phyloP scores from a whole-genome alignment of 768 basidiomycete genomes.

The Mycena amicta region DNA sequence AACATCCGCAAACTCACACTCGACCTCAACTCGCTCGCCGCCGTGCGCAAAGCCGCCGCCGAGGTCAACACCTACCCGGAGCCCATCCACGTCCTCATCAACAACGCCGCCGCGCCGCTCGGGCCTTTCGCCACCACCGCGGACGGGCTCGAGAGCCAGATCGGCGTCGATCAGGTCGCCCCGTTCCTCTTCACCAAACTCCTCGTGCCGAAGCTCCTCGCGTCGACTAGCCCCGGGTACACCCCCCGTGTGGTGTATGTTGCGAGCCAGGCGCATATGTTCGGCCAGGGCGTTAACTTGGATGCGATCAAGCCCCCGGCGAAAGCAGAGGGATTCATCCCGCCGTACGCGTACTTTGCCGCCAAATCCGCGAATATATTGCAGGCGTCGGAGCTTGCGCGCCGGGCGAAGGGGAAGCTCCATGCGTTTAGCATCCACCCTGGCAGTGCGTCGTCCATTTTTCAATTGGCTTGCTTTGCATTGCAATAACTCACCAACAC shows the following conservation, averaged over 20 bases:
- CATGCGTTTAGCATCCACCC: slow-evolving; percentile 5
- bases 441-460: slow-evolving; percentile 3
- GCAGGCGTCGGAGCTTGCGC: neutral
- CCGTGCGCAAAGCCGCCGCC: slow-evolving; percentile 1
- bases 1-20: neutral
- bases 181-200: slow-evolving; percentile 1
- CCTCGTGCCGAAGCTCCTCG: neutral
- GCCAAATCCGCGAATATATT: neutral
- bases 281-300: neutral
- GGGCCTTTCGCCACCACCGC: neutral
- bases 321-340: neutral
- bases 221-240: neutral
- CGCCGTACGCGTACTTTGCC: neutral
- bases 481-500: neutral
- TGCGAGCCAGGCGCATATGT: neutral
- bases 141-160: neutral
- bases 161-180: neutral
- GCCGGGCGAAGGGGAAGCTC: neutral
- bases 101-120: neutral
- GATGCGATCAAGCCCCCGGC: neutral
- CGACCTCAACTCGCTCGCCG: neutral
- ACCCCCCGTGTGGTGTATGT: neutral
- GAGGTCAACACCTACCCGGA: slow-evolving; percentile 4
- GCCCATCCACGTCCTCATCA: neutral
- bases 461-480: neutral